phyloP scores from a whole-genome alignment of 2,329 filamentous ascomycete genomes.

The Leptographium flavum region DNA sequence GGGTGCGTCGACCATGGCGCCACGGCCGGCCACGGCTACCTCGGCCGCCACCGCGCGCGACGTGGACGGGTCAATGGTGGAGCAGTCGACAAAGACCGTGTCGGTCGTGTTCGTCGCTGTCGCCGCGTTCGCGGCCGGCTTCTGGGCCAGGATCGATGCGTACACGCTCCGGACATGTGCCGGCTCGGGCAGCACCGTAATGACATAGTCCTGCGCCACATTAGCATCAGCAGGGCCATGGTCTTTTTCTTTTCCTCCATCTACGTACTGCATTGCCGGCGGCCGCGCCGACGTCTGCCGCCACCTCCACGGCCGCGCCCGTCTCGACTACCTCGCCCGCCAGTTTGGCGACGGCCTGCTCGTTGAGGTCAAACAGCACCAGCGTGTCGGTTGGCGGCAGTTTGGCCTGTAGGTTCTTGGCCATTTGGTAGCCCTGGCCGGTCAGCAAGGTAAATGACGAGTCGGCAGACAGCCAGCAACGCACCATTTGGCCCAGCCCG shows the following conservation, averaged over 20 bases:
- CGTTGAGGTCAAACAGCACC: slow-evolving; percentile 43
- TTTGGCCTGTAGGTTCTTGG: slow-evolving; percentile 45
- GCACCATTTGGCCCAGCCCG: slow-evolving; percentile 47
- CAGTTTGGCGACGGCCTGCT: slow-evolving; percentile 29
- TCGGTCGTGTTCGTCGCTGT: slow-evolving; percentile 41
- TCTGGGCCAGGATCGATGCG: slow-evolving; percentile 52
- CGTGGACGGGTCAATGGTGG: slow-evolving; percentile 84
- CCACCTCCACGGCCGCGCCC: slow-evolving; percentile 33
- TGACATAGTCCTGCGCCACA: slow-evolving; percentile 74
- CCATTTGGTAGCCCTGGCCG: slow-evolving; percentile 45
- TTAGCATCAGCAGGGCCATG: slow-evolving; percentile 24
- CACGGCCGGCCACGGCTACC: slow-evolving; percentile 32
- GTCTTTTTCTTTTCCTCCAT: no score
- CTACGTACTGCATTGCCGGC: slow-evolving; percentile 35
- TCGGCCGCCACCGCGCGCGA: slow-evolving; percentile 63
- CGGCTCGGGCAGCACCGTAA: slow-evolving; percentile 83
- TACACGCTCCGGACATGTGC: slow-evolving; percentile 78
- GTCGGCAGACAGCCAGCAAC: slow-evolving; percentile 7
- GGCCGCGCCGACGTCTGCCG: slow-evolving; percentile 30
- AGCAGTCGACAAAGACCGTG: slow-evolving; percentile 82
- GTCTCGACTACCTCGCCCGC: slow-evolving; percentile 28
- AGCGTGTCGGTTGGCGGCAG: slow-evolving; percentile 35
- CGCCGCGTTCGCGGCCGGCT: slow-evolving; percentile 30
- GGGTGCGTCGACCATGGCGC: slow-evolving; percentile 79
- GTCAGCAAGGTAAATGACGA: not conserved